Conservation (phyloP, 306 rosid species). For the Vigna unguiculata region DNA sequence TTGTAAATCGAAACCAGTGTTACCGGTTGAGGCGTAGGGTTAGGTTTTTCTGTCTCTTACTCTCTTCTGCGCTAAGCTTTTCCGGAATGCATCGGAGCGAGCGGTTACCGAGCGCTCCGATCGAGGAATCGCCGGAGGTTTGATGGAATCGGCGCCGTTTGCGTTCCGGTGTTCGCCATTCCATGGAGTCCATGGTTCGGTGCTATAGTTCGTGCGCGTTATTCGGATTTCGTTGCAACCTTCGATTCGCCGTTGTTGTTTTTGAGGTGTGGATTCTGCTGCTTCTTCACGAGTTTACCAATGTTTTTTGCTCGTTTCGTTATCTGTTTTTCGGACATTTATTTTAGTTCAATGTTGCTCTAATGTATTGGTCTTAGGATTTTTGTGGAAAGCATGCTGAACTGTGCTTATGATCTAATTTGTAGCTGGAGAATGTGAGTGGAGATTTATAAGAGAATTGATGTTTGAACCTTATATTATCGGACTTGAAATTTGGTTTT, state of each 20-base stretch:
- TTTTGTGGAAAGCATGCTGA: constrained; percentile 24
- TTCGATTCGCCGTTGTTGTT: constrained; percentile 58
- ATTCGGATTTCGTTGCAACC: constrained; percentile 58
- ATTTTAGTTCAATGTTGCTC: constrained; percentile 30
- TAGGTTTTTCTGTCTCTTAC: not conserved
- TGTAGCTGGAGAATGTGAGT: constrained; percentile 42
- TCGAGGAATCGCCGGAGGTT: constrained; percentile 61
- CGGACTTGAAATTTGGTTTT: not conserved
- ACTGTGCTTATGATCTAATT: constrained; percentile 32
- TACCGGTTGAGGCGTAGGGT: not conserved
- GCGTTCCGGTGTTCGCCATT: constrained; percentile 49
- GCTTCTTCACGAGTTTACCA: not conserved
- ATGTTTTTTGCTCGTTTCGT: not conserved
- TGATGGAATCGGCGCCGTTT: constrained; percentile 66
- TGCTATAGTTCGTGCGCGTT: constrained; percentile 55
- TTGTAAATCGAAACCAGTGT: constrained; percentile 45
- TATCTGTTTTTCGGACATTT: not conserved
- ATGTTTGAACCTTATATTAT: constrained; percentile 15
- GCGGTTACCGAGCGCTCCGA: constrained; percentile 55
- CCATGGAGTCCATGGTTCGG: constrained; percentile 74
- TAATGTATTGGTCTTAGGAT: constrained; percentile 43
- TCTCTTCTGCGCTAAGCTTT: not conserved
- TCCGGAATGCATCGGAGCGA: constrained; percentile 59
- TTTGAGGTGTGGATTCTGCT: constrained; percentile 71
- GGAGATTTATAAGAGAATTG: not conserved